Evolutionary conservation across 495 filamentous ascomycete species (phyloP).

Genomic region (Astrothelium subdiscretum): DNA sequence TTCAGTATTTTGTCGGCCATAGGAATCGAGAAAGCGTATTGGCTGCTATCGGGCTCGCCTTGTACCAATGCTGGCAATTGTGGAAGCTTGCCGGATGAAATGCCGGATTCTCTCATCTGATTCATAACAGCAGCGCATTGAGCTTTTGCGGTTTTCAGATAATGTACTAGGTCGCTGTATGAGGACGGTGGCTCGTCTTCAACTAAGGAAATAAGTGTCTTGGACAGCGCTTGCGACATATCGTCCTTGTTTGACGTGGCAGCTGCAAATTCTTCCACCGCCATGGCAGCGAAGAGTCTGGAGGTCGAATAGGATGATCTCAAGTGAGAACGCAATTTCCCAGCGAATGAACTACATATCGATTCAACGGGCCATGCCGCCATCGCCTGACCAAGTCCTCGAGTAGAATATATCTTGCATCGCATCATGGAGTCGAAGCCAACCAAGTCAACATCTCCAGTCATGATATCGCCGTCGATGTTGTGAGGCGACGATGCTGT

Average conservation of each 20-base stretch:
- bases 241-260: conserved; percentile 35
- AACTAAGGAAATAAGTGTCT: conserved; percentile 55
- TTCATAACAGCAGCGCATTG: conserved; percentile 85
- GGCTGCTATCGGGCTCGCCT: conserved; percentile 79
- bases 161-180: conserved; percentile 82
- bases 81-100: conserved; percentile 60
- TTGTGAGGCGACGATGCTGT: conserved; percentile 61
- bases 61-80: conserved; percentile 78
- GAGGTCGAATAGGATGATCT: conserved; percentile 66
- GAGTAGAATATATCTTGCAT: conserved; percentile 75
- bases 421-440: conserved; percentile 77
- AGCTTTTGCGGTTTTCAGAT: conserved; percentile 73
- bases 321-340: conserved; percentile 49
- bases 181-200: conserved; percentile 67
- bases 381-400: conserved; percentile 70
- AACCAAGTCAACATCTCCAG: conserved; percentile 88
- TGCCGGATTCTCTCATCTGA: conserved; percentile 74
- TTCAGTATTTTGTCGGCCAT: conserved; percentile 78
- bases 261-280: conserved; percentile 77
- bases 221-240: conserved; percentile 30
- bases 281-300: conserved; percentile 69
- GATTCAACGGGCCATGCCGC: conserved; percentile 41
- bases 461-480: conserved; percentile 95
- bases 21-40: conserved; percentile 75
- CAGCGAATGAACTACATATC: conserved; percentile 40